Conservation (phyloP, 2,329 filamentous ascomycete species). For the Penicillium polonicum region DNA sequence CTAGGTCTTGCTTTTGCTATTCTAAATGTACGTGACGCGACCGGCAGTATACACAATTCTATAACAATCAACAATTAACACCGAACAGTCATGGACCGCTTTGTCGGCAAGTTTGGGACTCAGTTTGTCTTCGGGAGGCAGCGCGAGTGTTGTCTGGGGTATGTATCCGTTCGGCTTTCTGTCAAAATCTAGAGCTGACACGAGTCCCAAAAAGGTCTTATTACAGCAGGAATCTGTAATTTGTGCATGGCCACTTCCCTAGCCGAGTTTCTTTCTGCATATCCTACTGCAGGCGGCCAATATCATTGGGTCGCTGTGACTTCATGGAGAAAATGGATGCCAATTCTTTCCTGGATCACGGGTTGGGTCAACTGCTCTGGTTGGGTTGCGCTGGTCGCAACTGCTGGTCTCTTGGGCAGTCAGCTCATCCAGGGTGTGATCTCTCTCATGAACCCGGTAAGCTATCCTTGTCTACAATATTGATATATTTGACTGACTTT, state of each 20-base stretch:
- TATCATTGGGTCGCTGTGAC: constrained; percentile 69
- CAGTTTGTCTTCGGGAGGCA: constrained; percentile 68
- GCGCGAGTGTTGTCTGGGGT: constrained; percentile 73
- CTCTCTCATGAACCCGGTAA: constrained; percentile 56
- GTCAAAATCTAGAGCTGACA: background rate
- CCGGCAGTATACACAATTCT: background rate
- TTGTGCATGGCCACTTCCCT: constrained; percentile 67
- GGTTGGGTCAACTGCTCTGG: constrained; percentile 70
- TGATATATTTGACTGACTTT: background rate
- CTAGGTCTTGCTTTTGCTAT: constrained; percentile 63
- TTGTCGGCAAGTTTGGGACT: constrained; percentile 58
- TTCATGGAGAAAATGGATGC: constrained; percentile 59
- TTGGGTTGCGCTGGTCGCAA: constrained; percentile 67
- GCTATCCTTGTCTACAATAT: background rate
- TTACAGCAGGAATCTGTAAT: constrained; percentile 66
- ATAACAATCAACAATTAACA: constrained; percentile 5
- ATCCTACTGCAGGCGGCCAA: constrained; percentile 60
- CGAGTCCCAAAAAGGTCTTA: constrained; percentile 37
- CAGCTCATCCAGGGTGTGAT: constrained; percentile 67
- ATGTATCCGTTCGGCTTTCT: constrained; percentile 3
- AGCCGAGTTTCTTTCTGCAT: constrained; percentile 69
- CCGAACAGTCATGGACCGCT: constrained; percentile 57
- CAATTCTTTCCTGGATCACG: constrained; percentile 66
- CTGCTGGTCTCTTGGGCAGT: constrained; percentile 65
- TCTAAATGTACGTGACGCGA: constrained; percentile 47